Conservation (phyloP, 1,284 basidiomycete genomes). For the Trichosporon sp. region DNA sequence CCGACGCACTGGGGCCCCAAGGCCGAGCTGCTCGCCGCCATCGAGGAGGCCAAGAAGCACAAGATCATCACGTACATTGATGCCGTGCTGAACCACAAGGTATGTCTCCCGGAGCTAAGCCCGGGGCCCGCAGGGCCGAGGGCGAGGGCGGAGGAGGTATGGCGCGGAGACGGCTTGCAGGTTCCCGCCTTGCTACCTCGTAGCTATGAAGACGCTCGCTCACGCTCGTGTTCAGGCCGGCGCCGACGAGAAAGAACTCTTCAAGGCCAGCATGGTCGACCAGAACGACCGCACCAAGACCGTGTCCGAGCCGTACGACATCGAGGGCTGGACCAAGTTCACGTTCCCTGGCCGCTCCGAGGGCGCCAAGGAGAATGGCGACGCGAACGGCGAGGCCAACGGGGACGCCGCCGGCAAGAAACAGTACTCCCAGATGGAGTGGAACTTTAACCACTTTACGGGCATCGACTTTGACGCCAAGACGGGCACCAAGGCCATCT, state of each 20-base stretch:
- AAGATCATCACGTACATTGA: slow-evolving; percentile 52
- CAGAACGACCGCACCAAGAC: slow-evolving; percentile 53
- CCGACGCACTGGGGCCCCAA: slow-evolving; percentile 88
- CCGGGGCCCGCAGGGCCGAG: background rate
- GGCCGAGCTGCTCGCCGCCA: slow-evolving; percentile 68
- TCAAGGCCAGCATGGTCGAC: slow-evolving; percentile 71
- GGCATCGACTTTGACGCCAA: slow-evolving; percentile 84
- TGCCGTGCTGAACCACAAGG: slow-evolving; percentile 55
- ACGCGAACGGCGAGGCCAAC: slow-evolving; percentile 28
- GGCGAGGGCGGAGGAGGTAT: too few relatives aligned
- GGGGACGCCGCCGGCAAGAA: slow-evolving; percentile 23
- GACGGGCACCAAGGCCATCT: slow-evolving; percentile 62
- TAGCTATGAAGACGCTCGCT: background rate
- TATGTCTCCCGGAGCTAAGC: background rate
- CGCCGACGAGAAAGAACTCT: slow-evolving; percentile 71
- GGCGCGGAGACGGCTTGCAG: too few relatives aligned
- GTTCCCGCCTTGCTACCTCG: too few relatives aligned
- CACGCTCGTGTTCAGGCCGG: slow-evolving; percentile 52
- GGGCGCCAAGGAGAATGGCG: slow-evolving; percentile 19
- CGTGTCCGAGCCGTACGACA: slow-evolving; percentile 61
- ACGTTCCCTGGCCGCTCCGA: slow-evolving; percentile 25
- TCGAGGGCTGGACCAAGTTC: slow-evolving; percentile 74
- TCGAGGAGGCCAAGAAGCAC: slow-evolving; percentile 50
- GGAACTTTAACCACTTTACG: slow-evolving; percentile 54
- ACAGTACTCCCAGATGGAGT: slow-evolving; percentile 55